Percentiles rank a stretch among this genome's conserved stretches.
phyloP scores from a whole-genome alignment of 1,139 yeast genomes.

The Candida mesenterica region DNA sequence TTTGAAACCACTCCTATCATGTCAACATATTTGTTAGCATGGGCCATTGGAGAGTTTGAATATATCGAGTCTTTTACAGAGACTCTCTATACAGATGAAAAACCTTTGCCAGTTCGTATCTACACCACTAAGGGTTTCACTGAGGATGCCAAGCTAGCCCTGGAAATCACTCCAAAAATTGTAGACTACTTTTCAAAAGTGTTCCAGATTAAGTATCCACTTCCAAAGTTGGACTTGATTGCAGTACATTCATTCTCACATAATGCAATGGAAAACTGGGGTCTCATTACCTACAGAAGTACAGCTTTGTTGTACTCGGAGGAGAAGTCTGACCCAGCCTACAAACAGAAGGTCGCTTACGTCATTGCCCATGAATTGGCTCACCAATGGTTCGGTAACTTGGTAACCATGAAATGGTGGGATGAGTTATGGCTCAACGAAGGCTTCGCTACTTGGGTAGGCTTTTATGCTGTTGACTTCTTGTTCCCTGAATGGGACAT shows the following conservation, averaged over 20 bases:
- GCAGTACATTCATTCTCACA: conserved; percentile 76
- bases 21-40: conserved; percentile 76
- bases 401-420: conserved; percentile 96
- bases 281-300: conserved; percentile 77
- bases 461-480: conserved; percentile 74
- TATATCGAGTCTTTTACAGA: conserved; percentile 54
- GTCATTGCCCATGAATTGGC: conserved; percentile 90
- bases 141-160: conserved; percentile 62
- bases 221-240: conserved; percentile 73
- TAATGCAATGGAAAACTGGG: conserved; percentile 93
- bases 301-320: conserved; percentile 72
- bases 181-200: conserved; percentile 63
- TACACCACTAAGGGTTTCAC: conserved; percentile 71
- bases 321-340: conserved; percentile 61
- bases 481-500: conserved; percentile 87
- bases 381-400: conserved; percentile 91
- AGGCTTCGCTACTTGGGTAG: conserved; percentile 88
- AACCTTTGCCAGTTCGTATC: conserved; percentile 67
- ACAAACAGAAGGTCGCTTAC: conserved; percentile 78
- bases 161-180: conserved; percentile 63
- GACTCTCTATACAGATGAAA: conserved; percentile 31
- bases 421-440: conserved; percentile 90
- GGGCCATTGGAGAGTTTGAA: conserved; percentile 75
- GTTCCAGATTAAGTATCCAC: conserved; percentile 65
- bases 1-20: conserved; percentile 64